Evolutionary conservation across 2,329 filamentous ascomycete genomes (phyloP), one percentile per base, ranked within the genome.

Genomic region (Byssoonygena ceratinophila): DNA sequence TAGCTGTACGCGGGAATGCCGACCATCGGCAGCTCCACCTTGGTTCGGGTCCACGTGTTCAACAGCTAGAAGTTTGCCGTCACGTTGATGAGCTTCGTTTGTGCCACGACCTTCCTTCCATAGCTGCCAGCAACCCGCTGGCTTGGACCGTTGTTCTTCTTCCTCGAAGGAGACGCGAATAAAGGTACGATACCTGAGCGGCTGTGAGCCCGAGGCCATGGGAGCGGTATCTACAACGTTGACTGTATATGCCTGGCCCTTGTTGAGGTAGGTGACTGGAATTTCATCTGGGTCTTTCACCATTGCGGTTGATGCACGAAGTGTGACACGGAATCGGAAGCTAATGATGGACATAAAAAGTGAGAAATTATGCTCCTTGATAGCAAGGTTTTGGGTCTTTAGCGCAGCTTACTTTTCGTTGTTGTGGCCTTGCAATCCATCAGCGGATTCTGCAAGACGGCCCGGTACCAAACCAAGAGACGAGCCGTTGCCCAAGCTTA

Each of bases 31-130:
- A 34, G 74, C 73, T n/a, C 74, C 74, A 3, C 74, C 70, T 61
- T 79, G 78, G 46, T 72, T 75, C 8, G 52, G 54, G 58, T 82
- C 90, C 16, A 97, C 90, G 59, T 87, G 96, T 69, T 98, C 92
- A 23, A 98, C 91, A 0, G 92, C 92, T 64, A 96, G 9, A 20
- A 97, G 76, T 61, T 91, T 92, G 9, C 91, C 90, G 32, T 89
- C 91, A 60, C 91, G 78, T 66, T 96, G 89, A 63, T 97, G 91
- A 1, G 91, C 89, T 73, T 98, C 92, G 59, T 89, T 95, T 1
- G 84, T 88, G n/a, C 92, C 92, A 53, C 92, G 81, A 0, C 91
- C 91, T 70, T 97, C 92, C 66, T 97, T 97, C 92, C 87, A 94
- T 39, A 92, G 73, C 70, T 86, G 87, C 89, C 89, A 94, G 66